A percentile compares a stretch with the other conserved stretches of the same genome.
phyloP scores from a whole-genome alignment of 495 filamentous ascomycete species.

The Hypoxylon intermedium region DNA sequence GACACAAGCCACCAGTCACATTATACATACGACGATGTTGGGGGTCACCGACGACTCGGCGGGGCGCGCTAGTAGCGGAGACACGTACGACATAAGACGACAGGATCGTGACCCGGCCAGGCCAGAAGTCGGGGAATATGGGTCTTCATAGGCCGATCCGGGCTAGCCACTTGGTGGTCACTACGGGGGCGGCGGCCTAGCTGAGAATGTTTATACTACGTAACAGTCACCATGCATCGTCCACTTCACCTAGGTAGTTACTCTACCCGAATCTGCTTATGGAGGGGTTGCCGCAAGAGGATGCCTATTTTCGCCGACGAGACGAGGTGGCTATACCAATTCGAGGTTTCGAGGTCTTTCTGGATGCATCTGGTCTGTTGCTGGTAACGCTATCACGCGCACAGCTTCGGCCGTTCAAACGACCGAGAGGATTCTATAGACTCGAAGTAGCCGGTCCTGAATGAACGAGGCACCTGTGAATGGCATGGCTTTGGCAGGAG shows the following conservation, averaged over 20 bases:
- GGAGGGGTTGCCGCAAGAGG: neutral
- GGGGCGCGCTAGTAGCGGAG: constrained; percentile 5
- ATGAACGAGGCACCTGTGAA: neutral
- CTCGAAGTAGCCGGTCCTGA: neutral
- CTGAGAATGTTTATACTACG: constrained; percentile 13
- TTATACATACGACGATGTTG: constrained; percentile 4
- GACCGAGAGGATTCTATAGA: constrained; percentile 1
- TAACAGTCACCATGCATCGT: constrained; percentile 12
- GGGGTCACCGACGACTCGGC: neutral
- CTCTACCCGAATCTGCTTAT: neutral
- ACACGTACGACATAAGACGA: constrained; percentile 26
- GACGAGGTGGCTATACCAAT: constrained; percentile 9
- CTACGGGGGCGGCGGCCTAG: constrained; percentile 6
- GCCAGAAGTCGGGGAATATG: neutral
- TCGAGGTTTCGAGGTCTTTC: neutral
- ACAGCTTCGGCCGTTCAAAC: constrained; percentile 5
- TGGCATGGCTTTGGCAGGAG: neutral
- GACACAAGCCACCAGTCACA: neutral
- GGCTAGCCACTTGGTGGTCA: neutral
- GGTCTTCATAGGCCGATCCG: neutral
- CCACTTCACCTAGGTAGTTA: neutral
- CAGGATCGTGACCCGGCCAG: neutral
- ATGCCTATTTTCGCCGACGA: neutral
- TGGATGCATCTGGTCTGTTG: neutral
- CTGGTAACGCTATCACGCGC: neutral